phyloP scores from a whole-genome alignment of 768 basidiomycete species.

The Auricularia auricula-judae region DNA sequence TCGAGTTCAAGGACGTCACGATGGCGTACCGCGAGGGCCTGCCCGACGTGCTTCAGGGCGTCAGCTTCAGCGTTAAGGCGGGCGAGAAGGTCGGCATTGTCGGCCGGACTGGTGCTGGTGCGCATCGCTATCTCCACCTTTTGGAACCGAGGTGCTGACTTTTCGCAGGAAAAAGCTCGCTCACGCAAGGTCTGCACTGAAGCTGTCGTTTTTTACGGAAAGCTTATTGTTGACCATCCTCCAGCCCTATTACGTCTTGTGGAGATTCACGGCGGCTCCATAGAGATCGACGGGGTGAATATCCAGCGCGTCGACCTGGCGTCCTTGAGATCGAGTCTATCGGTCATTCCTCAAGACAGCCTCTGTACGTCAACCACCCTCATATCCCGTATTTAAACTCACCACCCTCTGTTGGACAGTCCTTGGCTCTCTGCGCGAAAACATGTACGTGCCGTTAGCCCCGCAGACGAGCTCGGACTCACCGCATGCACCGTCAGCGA shows the following conservation, averaged over 20 bases:
- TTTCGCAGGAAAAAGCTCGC: neutral
- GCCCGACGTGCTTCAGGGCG: conserved; percentile 50
- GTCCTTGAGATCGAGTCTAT: conserved; percentile 38
- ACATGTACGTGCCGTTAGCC: conserved; percentile 21
- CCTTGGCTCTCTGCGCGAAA: conserved; percentile 35
- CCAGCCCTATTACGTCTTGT: conserved; percentile 22
- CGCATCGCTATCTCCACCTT: neutral
- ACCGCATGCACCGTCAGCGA: conserved; percentile 26
- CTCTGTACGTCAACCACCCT: conserved; percentile 25
- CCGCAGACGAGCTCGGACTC: neutral
- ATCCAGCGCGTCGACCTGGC: conserved; percentile 44
- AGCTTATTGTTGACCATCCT: neutral
- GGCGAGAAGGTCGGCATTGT: conserved; percentile 57
- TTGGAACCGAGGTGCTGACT: neutral
- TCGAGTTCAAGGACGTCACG: conserved; percentile 47
- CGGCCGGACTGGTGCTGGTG: conserved; percentile 37
- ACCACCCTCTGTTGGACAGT: too few relatives aligned
- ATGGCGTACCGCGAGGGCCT: conserved; percentile 50
- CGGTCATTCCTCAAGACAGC: conserved; percentile 60
- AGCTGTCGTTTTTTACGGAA: neutral
- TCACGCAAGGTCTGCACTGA: neutral
- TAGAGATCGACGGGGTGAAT: conserved; percentile 48
- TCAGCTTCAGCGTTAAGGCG: conserved; percentile 42
- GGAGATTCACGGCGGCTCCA: conserved; percentile 44
- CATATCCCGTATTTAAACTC: conserved; percentile 9